These are phyloP conservation scores for Xylaria sp. DNA, from an alignment of 2,329 filamentous ascomycete species.

Conservation along the genomic window DNA sequence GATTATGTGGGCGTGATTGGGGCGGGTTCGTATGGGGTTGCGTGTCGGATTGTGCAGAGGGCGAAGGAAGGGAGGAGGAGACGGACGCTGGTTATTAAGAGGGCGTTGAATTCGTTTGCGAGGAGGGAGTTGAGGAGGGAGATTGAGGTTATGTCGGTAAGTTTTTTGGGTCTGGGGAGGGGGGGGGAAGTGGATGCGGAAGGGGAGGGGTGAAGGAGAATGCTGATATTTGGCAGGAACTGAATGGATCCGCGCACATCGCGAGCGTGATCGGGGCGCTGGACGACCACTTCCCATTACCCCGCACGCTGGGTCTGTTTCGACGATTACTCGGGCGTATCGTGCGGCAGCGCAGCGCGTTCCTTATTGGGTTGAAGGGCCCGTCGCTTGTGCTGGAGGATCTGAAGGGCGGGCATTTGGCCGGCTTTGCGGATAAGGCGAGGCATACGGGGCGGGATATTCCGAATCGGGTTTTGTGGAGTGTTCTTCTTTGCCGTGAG, in stretches of 20 bases:
- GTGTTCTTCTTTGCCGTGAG: conserved; percentile 19
- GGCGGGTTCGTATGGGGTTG: conserved; percentile 5
- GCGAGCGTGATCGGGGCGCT: conserved; percentile 6
- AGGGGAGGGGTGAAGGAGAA: not conserved
- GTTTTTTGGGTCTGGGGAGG: not conserved
- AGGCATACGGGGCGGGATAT: not conserved
- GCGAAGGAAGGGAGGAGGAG: not conserved
- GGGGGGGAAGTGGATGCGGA: not conserved
- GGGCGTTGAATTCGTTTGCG: not conserved
- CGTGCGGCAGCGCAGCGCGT: not conserved
- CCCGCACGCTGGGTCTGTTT: not conserved
- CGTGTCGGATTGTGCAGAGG: conserved; percentile 1
- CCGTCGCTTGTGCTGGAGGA: conserved; percentile 11
- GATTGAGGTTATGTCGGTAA: conserved; percentile 10
- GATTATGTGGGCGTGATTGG: conserved; percentile 4
- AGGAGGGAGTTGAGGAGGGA: not conserved
- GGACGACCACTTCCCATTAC: not conserved
- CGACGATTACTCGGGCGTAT: not conserved
- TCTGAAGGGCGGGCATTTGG: conserved; percentile 12
- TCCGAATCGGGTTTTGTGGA: conserved; percentile 18
- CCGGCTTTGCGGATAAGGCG: not conserved
- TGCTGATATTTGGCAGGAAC: not conserved
- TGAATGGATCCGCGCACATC: conserved; percentile 16
- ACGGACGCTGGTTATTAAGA: conserved; percentile 11
- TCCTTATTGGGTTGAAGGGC: conserved; percentile 4